Evolutionary conservation across 148 eudicot species (phyloP).

Genomic region (Pouteria glomerata): DNA sequence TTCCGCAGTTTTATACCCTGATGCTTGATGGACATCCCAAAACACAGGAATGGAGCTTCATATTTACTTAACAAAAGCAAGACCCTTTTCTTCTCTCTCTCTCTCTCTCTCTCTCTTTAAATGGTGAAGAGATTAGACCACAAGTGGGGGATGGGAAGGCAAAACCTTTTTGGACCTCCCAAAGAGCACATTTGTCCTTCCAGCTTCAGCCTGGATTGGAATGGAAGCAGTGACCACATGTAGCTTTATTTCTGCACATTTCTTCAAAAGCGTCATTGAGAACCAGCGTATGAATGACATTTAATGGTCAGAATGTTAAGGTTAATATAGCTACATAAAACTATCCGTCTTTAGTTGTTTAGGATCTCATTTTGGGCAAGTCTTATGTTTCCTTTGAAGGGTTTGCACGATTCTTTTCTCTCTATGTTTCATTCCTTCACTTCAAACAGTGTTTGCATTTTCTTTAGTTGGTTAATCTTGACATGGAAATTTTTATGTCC

Average conservation of each 20-base stretch:
- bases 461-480: not conserved
- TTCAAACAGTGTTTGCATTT: not conserved
- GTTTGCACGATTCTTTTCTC: not conserved
- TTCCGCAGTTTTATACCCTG: too few species aligned
- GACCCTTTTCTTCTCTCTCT: too few species aligned
- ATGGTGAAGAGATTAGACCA: not conserved
- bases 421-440: not conserved
- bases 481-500: not conserved
- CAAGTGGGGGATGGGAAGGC: not conserved
- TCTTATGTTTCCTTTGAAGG: not conserved
- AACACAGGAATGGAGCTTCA: too few species aligned
- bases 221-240: not conserved
- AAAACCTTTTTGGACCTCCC: not conserved
- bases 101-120: too few species aligned
- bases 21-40: too few species aligned
- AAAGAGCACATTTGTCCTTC: not conserved
- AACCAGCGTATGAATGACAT: too few species aligned
- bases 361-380: not conserved
- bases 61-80: too few species aligned
- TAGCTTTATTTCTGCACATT: not conserved
- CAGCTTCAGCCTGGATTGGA: not conserved
- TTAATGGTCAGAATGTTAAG: not conserved
- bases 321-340: not conserved
- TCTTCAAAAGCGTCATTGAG: not conserved
- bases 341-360: not conserved